phyloP scores from a whole-genome alignment of 805 yeast genomes.

The Yamadazyma akitaensis region DNA sequence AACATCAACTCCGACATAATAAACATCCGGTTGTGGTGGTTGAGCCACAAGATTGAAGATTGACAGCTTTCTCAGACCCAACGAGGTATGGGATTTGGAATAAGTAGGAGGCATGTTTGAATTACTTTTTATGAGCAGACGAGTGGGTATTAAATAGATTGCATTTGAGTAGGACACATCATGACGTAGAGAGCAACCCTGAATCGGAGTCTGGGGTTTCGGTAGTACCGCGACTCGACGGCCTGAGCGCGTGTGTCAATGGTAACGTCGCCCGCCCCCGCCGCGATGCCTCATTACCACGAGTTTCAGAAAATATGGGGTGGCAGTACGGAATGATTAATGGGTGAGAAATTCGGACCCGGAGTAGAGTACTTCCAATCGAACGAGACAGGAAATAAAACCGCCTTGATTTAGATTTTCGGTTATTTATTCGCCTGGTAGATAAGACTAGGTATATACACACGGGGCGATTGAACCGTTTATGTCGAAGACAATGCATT shows the following conservation, averaged over 20 bases:
- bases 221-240: too few relatives aligned
- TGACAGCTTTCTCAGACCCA: slow-evolving; percentile 38
- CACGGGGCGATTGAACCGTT: too few relatives aligned
- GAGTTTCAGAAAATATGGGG: not conserved
- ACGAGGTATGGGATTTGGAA: slow-evolving; percentile 37
- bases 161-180: not conserved
- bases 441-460: too few relatives aligned
- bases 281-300: too few relatives aligned
- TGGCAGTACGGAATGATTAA: not conserved
- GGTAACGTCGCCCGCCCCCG: too few relatives aligned
- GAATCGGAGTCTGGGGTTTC: not conserved
- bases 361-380: not conserved
- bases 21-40: slow-evolving; percentile 44
- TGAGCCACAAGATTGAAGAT: slow-evolving; percentile 33
- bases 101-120: slow-evolving; percentile 8
- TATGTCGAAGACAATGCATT: too few relatives aligned
- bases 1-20: slow-evolving; percentile 83
- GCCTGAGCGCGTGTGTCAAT: too few relatives aligned
- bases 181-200: not conserved
- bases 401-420: too few relatives aligned
- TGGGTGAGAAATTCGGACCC: slow-evolving; percentile 4
- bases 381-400: not conserved
- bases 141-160: not conserved
- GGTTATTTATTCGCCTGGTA: too few relatives aligned
- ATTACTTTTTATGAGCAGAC: not conserved